Evolutionary conservation across 1,284 basidiomycete genomes (phyloP).

Genomic region (Chalciporus sp.): DNA sequence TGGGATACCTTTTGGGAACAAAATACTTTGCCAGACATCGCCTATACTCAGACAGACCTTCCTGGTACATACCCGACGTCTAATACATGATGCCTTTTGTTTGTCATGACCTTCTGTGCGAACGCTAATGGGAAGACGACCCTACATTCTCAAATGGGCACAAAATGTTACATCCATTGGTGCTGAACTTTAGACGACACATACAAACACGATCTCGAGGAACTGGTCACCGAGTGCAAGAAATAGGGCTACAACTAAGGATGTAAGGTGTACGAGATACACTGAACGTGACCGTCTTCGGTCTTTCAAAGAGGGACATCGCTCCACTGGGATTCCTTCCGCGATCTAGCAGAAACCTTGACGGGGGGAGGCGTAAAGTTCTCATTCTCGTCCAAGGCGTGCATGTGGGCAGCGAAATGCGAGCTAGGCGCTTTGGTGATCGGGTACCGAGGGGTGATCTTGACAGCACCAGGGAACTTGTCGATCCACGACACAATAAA

Average conservation of each 20-base stretch:
- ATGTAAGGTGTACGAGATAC: neutral
- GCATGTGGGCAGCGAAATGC: constrained; percentile 21
- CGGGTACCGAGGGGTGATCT: constrained; percentile 26
- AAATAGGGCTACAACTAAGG: neutral
- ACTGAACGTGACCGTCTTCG: neutral
- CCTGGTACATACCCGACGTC: constrained; percentile 1
- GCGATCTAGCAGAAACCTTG: constrained; percentile 9
- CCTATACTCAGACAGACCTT: constrained; percentile 20
- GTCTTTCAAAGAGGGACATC: constrained; percentile 22
- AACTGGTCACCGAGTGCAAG: constrained; percentile 13
- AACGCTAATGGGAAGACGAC: constrained; percentile 4
- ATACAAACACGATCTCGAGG: constrained; percentile 1
- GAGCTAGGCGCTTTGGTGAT: constrained; percentile 37
- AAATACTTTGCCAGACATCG: constrained; percentile 30
- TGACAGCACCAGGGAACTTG: constrained; percentile 28
- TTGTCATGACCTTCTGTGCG: too few relatives aligned
- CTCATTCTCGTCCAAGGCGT: constrained; percentile 23
- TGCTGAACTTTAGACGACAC: neutral
- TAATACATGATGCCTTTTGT: constrained; percentile 18
- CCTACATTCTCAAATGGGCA: neutral
- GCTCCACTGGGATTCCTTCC: constrained; percentile 22
- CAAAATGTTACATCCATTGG: constrained; percentile 9
- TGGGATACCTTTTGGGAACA: constrained; percentile 36
- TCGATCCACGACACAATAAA: constrained; percentile 31
- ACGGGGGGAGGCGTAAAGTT: constrained; percentile 20